Percentiles rank a stretch among this genome's conserved stretches.
These are phyloP conservation scores for Blastocystis sp. DNA, from an alignment of 352 stramenopile genomes.

Conservation along the genomic window DNA sequence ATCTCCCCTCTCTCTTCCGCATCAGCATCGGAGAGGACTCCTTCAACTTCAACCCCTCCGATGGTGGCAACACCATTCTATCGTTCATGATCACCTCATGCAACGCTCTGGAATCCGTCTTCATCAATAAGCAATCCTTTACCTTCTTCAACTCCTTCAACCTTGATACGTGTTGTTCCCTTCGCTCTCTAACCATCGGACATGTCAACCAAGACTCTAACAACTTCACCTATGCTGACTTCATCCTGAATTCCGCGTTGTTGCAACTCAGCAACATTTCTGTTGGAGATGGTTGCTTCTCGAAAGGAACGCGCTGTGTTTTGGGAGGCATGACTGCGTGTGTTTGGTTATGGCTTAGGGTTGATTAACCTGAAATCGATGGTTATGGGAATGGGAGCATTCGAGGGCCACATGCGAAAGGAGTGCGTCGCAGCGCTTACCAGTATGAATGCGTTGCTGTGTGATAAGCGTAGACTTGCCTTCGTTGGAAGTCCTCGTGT, in stretches of 20 bases:
- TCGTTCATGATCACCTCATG: not conserved
- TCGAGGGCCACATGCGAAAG: too few relatives aligned
- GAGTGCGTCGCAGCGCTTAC: too few relatives aligned
- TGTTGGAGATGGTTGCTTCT: not conserved
- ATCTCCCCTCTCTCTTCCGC: not conserved
- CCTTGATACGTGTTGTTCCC: not conserved
- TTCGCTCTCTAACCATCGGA: not conserved
- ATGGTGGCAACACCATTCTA: not conserved
- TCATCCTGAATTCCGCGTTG: not conserved
- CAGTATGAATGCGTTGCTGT: too few relatives aligned
- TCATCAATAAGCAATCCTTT: not conserved
- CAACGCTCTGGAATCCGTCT: not conserved
- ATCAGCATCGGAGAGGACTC: not conserved
- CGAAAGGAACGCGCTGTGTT: not conserved
- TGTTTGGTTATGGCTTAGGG: too few relatives aligned
- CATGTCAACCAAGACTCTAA: not conserved
- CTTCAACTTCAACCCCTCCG: not conserved
- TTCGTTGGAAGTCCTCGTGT: too few relatives aligned
- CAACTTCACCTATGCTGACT: constrained; percentile 10
- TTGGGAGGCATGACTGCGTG: too few relatives aligned
- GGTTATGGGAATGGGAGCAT: too few relatives aligned
- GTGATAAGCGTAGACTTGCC: too few relatives aligned
- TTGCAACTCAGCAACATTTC: not conserved
- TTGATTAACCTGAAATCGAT: too few relatives aligned
- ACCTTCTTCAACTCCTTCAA: not conserved